Conservation (phyloP, 163 green algal genomes). For the Chlorella variabilis region DNA sequence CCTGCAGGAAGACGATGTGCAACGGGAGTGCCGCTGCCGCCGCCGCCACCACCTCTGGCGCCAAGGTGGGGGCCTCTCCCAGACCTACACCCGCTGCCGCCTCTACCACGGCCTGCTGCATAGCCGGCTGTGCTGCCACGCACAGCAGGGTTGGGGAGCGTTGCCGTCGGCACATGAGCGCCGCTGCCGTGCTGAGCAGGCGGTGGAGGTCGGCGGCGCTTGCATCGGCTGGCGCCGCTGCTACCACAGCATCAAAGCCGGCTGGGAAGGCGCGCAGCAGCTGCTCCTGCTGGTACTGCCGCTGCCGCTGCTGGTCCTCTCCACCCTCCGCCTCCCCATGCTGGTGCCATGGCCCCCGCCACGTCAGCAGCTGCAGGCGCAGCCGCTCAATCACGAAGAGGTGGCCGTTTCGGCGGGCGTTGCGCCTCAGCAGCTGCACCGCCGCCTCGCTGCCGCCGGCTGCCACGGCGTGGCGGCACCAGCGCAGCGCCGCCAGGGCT, state of each 20-base stretch:
- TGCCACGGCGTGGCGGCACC: constrained; percentile 34
- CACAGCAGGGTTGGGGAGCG: neutral
- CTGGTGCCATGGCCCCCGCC: constrained; percentile 13
- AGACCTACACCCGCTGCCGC: neutral
- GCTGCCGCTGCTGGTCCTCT: neutral
- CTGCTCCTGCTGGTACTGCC: neutral
- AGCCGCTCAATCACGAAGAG: constrained; percentile 54
- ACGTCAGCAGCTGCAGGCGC: constrained; percentile 27
- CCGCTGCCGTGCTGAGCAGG: neutral
- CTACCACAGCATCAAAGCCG: constrained; percentile 42
- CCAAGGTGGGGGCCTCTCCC: no score
- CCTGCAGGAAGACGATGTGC: no score
- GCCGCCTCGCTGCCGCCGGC: constrained; percentile 40
- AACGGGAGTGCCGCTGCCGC: no score
- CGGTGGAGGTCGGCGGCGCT: neutral
- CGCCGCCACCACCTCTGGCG: no score
- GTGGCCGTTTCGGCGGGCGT: constrained; percentile 44
- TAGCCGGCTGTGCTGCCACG: neutral
- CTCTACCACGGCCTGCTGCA: neutral
- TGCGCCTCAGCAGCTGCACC: constrained; percentile 36
- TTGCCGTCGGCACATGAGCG: neutral
- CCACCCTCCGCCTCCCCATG: no score
- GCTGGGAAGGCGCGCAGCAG: neutral
- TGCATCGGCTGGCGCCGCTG: neutral
- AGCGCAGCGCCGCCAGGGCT: constrained; percentile 44